Evolutionary conservation across 1,139 yeast species (phyloP).

Genomic region (Candida neerlandica): DNA sequence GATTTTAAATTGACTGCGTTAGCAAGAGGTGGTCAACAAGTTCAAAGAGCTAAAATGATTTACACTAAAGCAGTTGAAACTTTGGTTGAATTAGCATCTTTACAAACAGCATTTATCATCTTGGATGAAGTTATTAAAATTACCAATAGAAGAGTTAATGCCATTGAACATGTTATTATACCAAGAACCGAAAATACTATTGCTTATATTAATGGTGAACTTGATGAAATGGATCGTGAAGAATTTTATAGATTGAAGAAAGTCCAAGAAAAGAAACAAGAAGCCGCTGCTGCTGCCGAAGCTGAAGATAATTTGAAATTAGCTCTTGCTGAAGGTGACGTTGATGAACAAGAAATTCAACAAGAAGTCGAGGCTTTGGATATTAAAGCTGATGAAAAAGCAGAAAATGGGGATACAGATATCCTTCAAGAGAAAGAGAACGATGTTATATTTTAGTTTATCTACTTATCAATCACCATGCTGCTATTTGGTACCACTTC

Average conservation of each 20-base stretch:
- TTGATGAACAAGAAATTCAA: conserved; percentile 22
- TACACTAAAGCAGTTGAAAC: conserved; percentile 96
- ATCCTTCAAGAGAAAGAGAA: conserved; percentile 44
- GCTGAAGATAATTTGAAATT: conserved; percentile 40
- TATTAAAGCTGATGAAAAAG: conserved; percentile 19
- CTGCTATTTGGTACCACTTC: neutral
- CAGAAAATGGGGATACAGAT: conserved; percentile 25
- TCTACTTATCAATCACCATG: neutral
- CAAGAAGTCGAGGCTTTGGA: conserved; percentile 29
- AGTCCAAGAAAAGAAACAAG: conserved; percentile 94
- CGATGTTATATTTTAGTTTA: conserved; percentile 41
- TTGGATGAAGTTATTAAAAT: conserved; percentile 97
- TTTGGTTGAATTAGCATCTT: conserved; percentile 89
- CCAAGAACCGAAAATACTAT: conserved; percentile 98
- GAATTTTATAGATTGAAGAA: conserved; percentile 95
- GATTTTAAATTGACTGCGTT: conserved; percentile 96
- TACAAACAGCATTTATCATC: conserved; percentile 93
- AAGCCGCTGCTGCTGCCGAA: conserved; percentile 68
- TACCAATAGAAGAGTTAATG: conserved; percentile 97
- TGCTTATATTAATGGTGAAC: conserved; percentile 87
- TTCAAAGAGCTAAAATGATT: conserved; percentile 89
- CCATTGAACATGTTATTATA: conserved; percentile 96
- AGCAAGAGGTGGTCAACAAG: conserved; percentile 99
- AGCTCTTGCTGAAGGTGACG: conserved; percentile 19
- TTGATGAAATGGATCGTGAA: conserved; percentile 97